Evolutionary conservation across 805 yeast genomes (phyloP).

Genomic region (Candida xyloterini): DNA sequence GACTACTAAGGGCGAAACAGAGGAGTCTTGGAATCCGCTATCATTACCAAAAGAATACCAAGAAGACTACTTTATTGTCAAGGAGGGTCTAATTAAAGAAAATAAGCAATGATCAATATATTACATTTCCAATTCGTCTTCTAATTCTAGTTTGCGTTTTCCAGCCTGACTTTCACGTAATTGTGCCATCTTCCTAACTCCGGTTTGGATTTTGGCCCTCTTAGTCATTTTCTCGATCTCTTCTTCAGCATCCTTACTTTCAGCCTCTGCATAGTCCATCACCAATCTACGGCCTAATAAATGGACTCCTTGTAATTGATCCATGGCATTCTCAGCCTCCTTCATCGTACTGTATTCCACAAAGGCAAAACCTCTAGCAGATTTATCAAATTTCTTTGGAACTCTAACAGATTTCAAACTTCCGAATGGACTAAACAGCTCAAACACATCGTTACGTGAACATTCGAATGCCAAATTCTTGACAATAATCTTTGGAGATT

Average conservation of each 20-base stretch:
- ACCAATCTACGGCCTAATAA: slow-evolving; percentile 92
- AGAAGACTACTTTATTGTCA: slow-evolving; percentile 41
- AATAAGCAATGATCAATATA: slow-evolving; percentile 22
- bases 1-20: slow-evolving; percentile 39
- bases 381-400: slow-evolving; percentile 91
- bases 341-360: slow-evolving; percentile 84
- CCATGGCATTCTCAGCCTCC: slow-evolving; percentile 94
- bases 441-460: slow-evolving; percentile 86
- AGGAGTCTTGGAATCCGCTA: slow-evolving; percentile 42
- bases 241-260: slow-evolving; percentile 78
- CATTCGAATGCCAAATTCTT: slow-evolving; percentile 98
- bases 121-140: slow-evolving; percentile 44
- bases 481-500: slow-evolving; percentile 78
- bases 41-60: slow-evolving; percentile 32
- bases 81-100: slow-evolving; percentile 45
- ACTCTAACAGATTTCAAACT: slow-evolving; percentile 91
- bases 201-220: slow-evolving; percentile 78
- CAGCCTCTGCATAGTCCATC: slow-evolving; percentile 86
- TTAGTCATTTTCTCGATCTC: slow-evolving; percentile 89
- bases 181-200: slow-evolving; percentile 71
- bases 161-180: slow-evolving; percentile 61
- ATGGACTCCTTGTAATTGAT: slow-evolving; percentile 92
- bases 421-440: slow-evolving; percentile 91
- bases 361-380: slow-evolving; percentile 97
- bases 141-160: slow-evolving; percentile 66